phyloP scores from a whole-genome alignment of 2,329 filamentous ascomycete genomes.

The Exophiala calicioides region DNA sequence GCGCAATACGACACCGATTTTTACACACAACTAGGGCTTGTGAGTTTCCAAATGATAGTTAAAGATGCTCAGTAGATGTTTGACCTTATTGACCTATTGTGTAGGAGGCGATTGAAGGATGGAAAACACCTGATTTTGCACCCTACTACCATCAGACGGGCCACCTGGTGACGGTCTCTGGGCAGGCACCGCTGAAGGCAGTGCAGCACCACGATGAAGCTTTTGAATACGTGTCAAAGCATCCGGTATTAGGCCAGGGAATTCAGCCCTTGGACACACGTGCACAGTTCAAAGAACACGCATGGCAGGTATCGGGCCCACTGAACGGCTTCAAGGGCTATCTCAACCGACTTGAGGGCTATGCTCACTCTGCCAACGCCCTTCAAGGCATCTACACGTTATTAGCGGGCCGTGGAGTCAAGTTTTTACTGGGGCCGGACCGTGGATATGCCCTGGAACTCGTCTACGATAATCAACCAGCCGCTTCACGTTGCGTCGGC shows the following conservation, averaged over 20 bases:
- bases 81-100: conserved; percentile 4
- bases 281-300: conserved; percentile 45
- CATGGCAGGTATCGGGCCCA: conserved; percentile 52
- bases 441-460: conserved; percentile 42
- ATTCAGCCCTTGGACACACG: conserved; percentile 42
- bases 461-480: conserved; percentile 44
- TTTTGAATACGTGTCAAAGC: conserved; percentile 42
- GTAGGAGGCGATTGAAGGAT: conserved; percentile 42
- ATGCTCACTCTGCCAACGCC: conserved; percentile 56
- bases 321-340: conserved; percentile 60
- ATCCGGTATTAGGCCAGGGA: conserved; percentile 35
- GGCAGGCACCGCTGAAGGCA: conserved; percentile 34
- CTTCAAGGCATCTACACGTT: conserved; percentile 54
- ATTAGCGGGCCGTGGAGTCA: conserved; percentile 52
- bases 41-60: too few relatives aligned
- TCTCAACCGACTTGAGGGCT: conserved; percentile 58
- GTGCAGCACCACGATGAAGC: conserved; percentile 30
- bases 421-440: conserved; percentile 47
- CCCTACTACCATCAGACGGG: conserved; percentile 49
- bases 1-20: conserved; percentile 32
- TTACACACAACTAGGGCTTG: conserved; percentile 30
- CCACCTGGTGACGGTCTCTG: conserved; percentile 46
- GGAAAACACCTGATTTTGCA: conserved; percentile 46
- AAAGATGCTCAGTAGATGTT: not conserved
- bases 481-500: conserved; percentile 35